phyloP scores from a whole-genome alignment of 768 basidiomycete genomes.

The Lentinula sp. region DNA sequence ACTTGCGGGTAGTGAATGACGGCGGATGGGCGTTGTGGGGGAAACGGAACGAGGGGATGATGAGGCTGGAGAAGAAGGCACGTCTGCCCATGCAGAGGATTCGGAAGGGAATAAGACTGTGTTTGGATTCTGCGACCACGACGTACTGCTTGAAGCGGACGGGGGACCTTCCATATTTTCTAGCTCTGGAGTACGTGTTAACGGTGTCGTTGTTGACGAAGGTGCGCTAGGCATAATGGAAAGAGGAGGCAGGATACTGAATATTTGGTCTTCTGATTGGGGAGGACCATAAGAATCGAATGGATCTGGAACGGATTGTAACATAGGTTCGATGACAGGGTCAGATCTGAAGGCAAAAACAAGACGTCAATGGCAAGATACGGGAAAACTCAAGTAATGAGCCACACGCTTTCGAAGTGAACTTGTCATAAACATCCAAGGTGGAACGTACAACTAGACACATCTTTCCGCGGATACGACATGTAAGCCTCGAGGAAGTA shows the following conservation, averaged over 20 bases:
- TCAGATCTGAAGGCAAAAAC: slow-evolving; percentile 53
- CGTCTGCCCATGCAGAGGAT: slow-evolving; percentile 51
- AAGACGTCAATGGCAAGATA: slow-evolving; percentile 7
- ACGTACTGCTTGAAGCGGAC: slow-evolving; percentile 25
- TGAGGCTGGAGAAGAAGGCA: slow-evolving; percentile 26
- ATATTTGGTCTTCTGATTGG: slow-evolving; percentile 85
- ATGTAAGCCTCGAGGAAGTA: slow-evolving; percentile 9
- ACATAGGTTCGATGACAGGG: slow-evolving; percentile 85
- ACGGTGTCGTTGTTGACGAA: slow-evolving; percentile 57
- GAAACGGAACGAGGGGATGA: slow-evolving; percentile 44
- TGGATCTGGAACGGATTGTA: slow-evolving; percentile 86
- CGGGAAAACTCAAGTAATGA: neutral
- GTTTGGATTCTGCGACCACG: slow-evolving; percentile 45
- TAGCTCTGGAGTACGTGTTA: slow-evolving; percentile 42
- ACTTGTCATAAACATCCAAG: slow-evolving; percentile 86
- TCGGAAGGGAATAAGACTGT: slow-evolving; percentile 42
- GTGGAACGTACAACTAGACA: slow-evolving; percentile 84
- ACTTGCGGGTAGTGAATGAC: slow-evolving; percentile 45
- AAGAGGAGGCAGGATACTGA: slow-evolving; percentile 85
- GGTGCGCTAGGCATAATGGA: slow-evolving; percentile 56
- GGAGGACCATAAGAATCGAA: slow-evolving; percentile 90
- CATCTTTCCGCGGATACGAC: slow-evolving; percentile 31
- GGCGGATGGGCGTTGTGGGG: slow-evolving; percentile 37
- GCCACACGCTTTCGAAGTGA: slow-evolving; percentile 81
- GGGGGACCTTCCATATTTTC: slow-evolving; percentile 26